Evolutionary conservation across 176 grass and related monocot species (phyloP), one percentile per base, ranked within the genome.

Genomic region (Calamus simplicifolius): DNA sequence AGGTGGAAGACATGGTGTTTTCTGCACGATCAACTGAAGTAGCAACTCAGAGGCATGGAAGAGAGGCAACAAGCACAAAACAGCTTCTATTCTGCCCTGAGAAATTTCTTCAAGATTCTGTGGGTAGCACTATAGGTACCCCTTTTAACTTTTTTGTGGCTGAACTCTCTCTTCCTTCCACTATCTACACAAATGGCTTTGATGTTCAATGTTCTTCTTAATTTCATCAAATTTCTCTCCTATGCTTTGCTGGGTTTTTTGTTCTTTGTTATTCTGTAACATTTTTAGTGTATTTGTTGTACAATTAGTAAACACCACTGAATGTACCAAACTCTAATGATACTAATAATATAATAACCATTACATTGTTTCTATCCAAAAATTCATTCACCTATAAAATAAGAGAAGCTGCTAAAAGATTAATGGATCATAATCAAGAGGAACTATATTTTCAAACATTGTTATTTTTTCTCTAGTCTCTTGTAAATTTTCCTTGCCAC

Each of bases 51-150:
- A 75, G 49, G 3, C 69, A 50, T 62, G 68, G 19, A 67, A 77
- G 56, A 18, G 75, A 85, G 70, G 54, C 65, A 23, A 56, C 38
- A 61, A 77, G 38, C 26, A 54, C 75, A 51, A 63, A 25, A 67
- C 52, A 69, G 21, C 61, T 35, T 75, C 67, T 62, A 23, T 25
- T 43, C 0, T 48, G 63, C 38, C 52, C 23, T 72, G 68, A 54
- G 59, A 77, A 49, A 31, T 74, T 78, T 30, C 61, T 55, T n/a
- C 63, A 49, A 27, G 61, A 57, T 8, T 66, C 76, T 51, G n/a
- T 51, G 25, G 52, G 16, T 27, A 74, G 72, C 76, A 84, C 49
- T 50, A 63, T 69, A 84, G 85, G 85, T 89, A 26, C 31, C 53
- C 65, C 61, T 55, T 48, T 26, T 61, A 35, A 3, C 29, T 52